Conservation (phyloP, 371 early-diverging fungal genomes). For the Mortierella sp. region DNA sequence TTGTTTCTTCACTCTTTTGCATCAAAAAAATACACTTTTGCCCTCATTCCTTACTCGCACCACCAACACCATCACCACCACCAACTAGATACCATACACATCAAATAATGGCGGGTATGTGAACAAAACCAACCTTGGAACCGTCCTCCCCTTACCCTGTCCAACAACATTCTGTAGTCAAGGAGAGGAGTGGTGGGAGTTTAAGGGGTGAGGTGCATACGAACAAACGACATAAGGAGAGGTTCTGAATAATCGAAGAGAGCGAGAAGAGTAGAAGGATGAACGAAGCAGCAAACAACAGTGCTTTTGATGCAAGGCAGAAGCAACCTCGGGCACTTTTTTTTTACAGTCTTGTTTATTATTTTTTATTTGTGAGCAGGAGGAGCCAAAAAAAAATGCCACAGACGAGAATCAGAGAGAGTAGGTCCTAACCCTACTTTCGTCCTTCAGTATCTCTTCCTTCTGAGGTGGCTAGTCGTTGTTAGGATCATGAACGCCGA, state of each 20-base stretch:
- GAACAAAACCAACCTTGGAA: background rate
- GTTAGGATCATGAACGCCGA: constrained; percentile 3
- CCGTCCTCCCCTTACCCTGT: background rate
- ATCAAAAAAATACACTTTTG: background rate
- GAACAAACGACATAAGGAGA: background rate
- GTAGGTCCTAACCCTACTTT: background rate
- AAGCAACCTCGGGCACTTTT: background rate
- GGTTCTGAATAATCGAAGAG: background rate
- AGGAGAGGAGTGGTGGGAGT: background rate
- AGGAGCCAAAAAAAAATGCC: background rate
- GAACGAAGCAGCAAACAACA: background rate
- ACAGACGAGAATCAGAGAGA: background rate
- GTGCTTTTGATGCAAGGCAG: background rate
- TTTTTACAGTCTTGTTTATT: background rate
- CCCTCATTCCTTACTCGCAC: background rate
- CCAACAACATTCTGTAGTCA: background rate
- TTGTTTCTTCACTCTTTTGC: background rate
- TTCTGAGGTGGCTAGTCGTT: background rate
- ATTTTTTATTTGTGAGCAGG: constrained; percentile 7
- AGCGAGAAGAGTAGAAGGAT: no score
- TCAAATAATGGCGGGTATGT: constrained; percentile 2
- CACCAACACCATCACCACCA: background rate
- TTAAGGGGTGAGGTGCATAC: background rate
- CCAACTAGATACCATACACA: background rate
- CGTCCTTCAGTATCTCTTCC: background rate